These are phyloP conservation scores for Claviceps sorghi DNA, from an alignment of 2,329 filamentous ascomycete genomes.

Conservation along the genomic window DNA sequence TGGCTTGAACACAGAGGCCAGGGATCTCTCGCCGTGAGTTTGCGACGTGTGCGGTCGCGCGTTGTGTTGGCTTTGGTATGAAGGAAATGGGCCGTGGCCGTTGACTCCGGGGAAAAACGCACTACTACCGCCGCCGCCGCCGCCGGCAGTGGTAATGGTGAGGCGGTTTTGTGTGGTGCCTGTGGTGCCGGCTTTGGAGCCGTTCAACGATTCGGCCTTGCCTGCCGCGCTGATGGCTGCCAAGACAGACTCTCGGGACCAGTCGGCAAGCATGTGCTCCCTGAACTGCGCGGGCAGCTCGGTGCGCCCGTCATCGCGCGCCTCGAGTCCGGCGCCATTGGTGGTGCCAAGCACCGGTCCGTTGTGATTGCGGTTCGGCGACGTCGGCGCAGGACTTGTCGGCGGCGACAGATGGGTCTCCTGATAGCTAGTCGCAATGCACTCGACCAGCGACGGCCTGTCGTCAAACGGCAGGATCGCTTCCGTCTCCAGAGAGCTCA, in stretches of 20 bases:
- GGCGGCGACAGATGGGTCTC: constrained; percentile 47
- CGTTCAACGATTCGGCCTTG: constrained; percentile 60
- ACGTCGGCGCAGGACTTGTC: constrained; percentile 50
- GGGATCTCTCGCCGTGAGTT: constrained; percentile 19
- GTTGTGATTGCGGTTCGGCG: constrained; percentile 49
- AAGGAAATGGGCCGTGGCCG: constrained; percentile 26
- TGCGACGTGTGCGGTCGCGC: constrained; percentile 34
- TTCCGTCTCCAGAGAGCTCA: constrained; percentile 44
- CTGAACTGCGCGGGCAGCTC: constrained; percentile 52
- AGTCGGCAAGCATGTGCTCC: constrained; percentile 64
- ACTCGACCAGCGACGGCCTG: constrained; percentile 54
- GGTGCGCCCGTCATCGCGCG: constrained; percentile 25
- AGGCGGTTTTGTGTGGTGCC: constrained; percentile 39
- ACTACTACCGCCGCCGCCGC: not conserved
- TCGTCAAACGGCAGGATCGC: constrained; percentile 63
- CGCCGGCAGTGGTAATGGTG: constrained; percentile 31
- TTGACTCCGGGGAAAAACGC: constrained; percentile 25
- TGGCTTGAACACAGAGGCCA: constrained; percentile 24
- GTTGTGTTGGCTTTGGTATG: constrained; percentile 35
- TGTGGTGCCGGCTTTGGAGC: constrained; percentile 53
- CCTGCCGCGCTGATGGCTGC: constrained; percentile 52
- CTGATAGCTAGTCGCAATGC: constrained; percentile 58
- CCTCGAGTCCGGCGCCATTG: constrained; percentile 21
- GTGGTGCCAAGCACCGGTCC: constrained; percentile 44
- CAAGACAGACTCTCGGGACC: constrained; percentile 63